Conservation (phyloP, 108 stramenopile genomes). For the Skeletonema tropicum region DNA sequence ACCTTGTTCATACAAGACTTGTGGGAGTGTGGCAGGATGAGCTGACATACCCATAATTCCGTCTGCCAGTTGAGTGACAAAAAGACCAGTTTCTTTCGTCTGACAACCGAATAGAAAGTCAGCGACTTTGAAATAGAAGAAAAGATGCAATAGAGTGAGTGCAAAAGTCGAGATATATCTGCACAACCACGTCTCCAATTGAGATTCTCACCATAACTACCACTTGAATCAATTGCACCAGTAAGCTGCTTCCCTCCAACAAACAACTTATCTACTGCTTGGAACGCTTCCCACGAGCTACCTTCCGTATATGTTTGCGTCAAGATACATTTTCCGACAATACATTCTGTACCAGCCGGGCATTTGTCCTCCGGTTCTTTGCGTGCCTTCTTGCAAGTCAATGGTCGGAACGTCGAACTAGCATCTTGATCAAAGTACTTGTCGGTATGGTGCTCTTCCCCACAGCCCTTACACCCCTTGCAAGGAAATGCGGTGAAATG, state of each 20-base stretch:
- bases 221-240: neutral
- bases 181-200: neutral
- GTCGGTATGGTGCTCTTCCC: constrained; percentile 90
- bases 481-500: constrained; percentile 96
- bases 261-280: constrained; percentile 79
- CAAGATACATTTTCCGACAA: constrained; percentile 52
- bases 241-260: constrained; percentile 42
- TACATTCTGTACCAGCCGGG: constrained; percentile 49
- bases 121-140: constrained; percentile 26
- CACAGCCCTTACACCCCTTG: constrained; percentile 77
- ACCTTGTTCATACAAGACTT: constrained; percentile 52
- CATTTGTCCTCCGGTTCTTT: constrained; percentile 39
- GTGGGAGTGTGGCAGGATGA: constrained; percentile 55
- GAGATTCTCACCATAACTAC: neutral
- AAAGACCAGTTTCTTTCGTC: constrained; percentile 83
- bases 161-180: neutral
- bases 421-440: constrained; percentile 78
- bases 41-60: constrained; percentile 94
- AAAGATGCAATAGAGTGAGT: neutral
- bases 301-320: constrained; percentile 85
- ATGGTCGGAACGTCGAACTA: constrained; percentile 60
- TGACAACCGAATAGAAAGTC: constrained; percentile 96
- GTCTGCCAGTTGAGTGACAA: constrained; percentile 92
- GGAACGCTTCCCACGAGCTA: constrained; percentile 64
- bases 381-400: constrained; percentile 38